phyloP scores from a whole-genome alignment of 2,329 filamentous ascomycete genomes.

The Amylocarpus encephaloides region DNA sequence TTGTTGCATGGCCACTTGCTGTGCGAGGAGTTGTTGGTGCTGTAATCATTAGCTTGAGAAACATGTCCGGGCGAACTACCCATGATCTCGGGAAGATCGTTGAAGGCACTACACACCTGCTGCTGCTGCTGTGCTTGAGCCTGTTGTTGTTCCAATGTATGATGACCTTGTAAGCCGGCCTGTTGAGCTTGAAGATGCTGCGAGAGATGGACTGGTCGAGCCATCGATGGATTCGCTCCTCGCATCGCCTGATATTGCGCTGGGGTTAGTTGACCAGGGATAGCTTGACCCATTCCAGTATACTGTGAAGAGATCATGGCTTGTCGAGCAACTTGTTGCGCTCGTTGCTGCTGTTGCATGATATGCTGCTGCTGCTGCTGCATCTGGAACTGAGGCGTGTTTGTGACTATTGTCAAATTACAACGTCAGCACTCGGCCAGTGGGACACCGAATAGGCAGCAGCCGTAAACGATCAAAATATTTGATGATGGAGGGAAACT shows the following conservation, averaged over 20 bases:
- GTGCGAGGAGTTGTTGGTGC: conserved; percentile 38
- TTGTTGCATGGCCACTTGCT: conserved; percentile 43
- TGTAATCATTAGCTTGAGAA: conserved; percentile 14
- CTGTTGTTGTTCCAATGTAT: conserved; percentile 36
- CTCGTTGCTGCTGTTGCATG: conserved; percentile 40
- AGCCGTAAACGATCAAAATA: not conserved
- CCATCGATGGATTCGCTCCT: conserved; percentile 34
- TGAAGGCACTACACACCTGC: conserved; percentile 15
- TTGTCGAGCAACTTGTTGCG: conserved; percentile 39
- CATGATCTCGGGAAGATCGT: not conserved
- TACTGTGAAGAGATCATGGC: conserved; percentile 49
- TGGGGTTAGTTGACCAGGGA: conserved; percentile 41
- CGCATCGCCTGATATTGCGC: conserved; percentile 49
- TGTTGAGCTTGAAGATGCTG: conserved; percentile 39
- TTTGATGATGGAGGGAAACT: conserved; percentile 11
- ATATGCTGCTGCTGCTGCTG: conserved; percentile 49
- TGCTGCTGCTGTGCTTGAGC: conserved; percentile 35
- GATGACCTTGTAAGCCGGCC: conserved; percentile 29
- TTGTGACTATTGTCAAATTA: conserved; percentile 23
- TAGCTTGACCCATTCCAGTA: conserved; percentile 49
- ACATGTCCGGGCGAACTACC: not conserved
- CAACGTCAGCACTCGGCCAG: conserved; percentile 18
- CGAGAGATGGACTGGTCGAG: conserved; percentile 40
- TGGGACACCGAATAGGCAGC: conserved; percentile 1
- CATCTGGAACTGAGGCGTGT: conserved; percentile 32